Base-by-base conservation (phyloP, 23 red algal genomes). In the Gracilariopsis chorda region DNA sequence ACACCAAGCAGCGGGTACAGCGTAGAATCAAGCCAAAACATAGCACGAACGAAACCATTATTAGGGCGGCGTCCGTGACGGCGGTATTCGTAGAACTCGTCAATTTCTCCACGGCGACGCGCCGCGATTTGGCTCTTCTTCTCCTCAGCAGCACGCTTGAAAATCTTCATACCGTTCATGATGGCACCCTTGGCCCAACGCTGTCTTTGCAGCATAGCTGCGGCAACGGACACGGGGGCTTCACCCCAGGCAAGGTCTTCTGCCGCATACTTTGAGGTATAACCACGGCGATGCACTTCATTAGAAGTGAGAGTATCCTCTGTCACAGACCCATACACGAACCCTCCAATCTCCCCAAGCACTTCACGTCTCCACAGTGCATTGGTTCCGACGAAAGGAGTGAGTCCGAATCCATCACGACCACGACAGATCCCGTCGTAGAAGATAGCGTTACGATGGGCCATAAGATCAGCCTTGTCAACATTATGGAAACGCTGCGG, bases 261-360 rank as follows among this genome's bases (percentile, higher is more conserved):
- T n/a, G 79, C 61, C 12, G 90, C 90, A 51, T 93, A 93, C 79
- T 86, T 84, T 41, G 90, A 93, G 49, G 82, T 74, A 52, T 93
- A 93, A 7, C 90, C 90, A 5, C 90, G 78, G 19, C 70, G 60
- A 51, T 93, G 90, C 19, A 93, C 90, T 74, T 93, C 90, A 41
- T 93, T 93, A 10, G 90, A 93, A 5, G 90, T 93, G 20, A 93
- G 64, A 35, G 90, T 93, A 40, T 93, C 90, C 42, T 93, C 90
- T 19, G 90, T 93, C 49, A 93, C 90, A 33, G 90, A 93, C n/a
- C 90, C 90, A 53, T 93, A 93, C 32, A 93, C 90, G 58, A 93
- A 76, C 45, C 90, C 90, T 36, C 80, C 67, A 52, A 93, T 93
- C 48, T 93, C 90, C 19, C n/a, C 12, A 24, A 93, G 90, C 37